These are phyloP conservation scores for Mentha longifolia DNA, from an alignment of 257 asterid species.

Conservation along the genomic window DNA sequence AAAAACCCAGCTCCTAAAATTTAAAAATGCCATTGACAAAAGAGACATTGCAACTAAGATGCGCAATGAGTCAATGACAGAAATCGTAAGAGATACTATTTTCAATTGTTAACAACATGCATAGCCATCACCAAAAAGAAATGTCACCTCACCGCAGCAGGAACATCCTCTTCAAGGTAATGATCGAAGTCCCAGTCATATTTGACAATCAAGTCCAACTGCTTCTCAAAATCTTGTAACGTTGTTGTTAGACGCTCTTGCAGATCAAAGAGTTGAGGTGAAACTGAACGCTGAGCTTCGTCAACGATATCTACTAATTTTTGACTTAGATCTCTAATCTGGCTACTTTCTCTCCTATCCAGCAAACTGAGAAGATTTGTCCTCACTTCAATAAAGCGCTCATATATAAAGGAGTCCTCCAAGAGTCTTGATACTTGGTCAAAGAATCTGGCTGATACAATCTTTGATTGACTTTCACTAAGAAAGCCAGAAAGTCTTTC, in stretches of 20 bases:
- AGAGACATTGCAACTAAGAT: conserved; percentile 21
- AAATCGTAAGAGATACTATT: not conserved
- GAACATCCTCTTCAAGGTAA: conserved; percentile 94
- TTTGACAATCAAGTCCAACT: conserved; percentile 83
- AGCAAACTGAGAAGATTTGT: conserved; percentile 58
- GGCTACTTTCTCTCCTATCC: conserved; percentile 73
- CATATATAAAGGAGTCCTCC: conserved; percentile 75
- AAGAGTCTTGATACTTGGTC: conserved; percentile 81
- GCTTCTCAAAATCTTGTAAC: conserved; percentile 90
- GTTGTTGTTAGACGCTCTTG: conserved; percentile 76
- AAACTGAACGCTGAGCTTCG: conserved; percentile 92
- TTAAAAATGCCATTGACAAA: conserved; percentile 39
- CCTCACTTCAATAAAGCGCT: conserved; percentile 67
- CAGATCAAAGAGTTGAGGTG: conserved; percentile 80
- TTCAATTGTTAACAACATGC: conserved; percentile 32
- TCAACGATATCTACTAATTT: conserved; percentile 77
- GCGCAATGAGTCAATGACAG: conserved; percentile 4
- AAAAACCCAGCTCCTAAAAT: not conserved
- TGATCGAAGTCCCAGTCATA: conserved; percentile 99
- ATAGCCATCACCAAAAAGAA: conserved; percentile 46
- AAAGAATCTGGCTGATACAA: conserved; percentile 78
- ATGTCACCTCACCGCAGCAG: conserved; percentile 99
- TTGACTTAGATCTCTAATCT: conserved; percentile 76
- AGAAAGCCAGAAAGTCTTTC: conserved; percentile 94
- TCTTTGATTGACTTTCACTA: conserved; percentile 75